A percentile compares a stretch with the other conserved stretches of the same genome.
phyloP scores from a whole-genome alignment of 768 basidiomycete genomes.

The Panellus pusillus region DNA sequence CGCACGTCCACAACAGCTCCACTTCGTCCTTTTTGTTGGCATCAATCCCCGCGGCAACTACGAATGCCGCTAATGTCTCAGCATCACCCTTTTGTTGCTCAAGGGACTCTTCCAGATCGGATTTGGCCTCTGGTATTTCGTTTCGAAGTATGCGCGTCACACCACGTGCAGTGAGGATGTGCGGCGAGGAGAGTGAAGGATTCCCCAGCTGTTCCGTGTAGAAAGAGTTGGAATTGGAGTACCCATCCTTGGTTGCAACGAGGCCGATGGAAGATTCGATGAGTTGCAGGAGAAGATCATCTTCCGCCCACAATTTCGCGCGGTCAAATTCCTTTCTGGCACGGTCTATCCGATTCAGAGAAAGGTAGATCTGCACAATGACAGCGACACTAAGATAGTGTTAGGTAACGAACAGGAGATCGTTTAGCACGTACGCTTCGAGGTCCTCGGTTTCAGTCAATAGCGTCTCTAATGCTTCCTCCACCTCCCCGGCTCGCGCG shows the following conservation, averaged over 20 bases:
- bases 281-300: slow-evolving; percentile 84
- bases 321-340: slow-evolving; percentile 84
- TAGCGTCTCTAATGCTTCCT: slow-evolving; percentile 91
- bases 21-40: slow-evolving; percentile 58
- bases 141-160: slow-evolving; percentile 77
- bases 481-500: slow-evolving; percentile 77
- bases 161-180: slow-evolving; percentile 76
- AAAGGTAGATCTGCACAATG: slow-evolving; percentile 84
- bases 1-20: slow-evolving; percentile 71
- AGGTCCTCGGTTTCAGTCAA: slow-evolving; percentile 74
- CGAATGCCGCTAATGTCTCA: slow-evolving; percentile 68
- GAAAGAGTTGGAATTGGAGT: slow-evolving; percentile 56
- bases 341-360: slow-evolving; percentile 84
- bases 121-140: slow-evolving; percentile 73
- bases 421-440: slow-evolving; percentile 69
- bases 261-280: slow-evolving; percentile 85
- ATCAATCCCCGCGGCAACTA: slow-evolving; percentile 63
- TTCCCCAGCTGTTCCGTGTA: slow-evolving; percentile 85
- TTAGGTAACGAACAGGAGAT: neutral
- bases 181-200: slow-evolving; percentile 72
- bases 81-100: slow-evolving; percentile 56
- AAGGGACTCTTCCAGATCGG: slow-evolving; percentile 76
- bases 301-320: slow-evolving; percentile 85
- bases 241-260: slow-evolving; percentile 71
- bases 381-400: slow-evolving; percentile 63